Percentiles rank a stretch among this genome's conserved stretches.
Evolutionary conservation across 768 basidiomycete species (phyloP).

Genomic region (Mycena rebaudengoi): DNA sequence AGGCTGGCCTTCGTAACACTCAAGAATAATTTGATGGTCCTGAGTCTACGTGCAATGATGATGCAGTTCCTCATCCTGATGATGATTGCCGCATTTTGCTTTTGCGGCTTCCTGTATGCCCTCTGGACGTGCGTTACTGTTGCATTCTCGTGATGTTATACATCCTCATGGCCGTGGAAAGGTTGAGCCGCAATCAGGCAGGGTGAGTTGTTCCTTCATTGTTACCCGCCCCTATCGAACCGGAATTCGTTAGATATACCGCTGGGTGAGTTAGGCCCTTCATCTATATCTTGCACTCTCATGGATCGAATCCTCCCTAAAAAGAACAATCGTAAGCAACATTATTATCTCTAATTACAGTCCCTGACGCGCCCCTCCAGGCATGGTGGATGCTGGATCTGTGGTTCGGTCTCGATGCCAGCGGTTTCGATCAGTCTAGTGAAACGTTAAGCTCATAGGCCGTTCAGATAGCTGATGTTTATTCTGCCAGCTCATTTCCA

Average conservation of each 20-base stretch:
- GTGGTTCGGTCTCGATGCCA: constrained; percentile 95
- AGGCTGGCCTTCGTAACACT: constrained; percentile 93
- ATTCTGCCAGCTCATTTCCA: constrained; percentile 76
- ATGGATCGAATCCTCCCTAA: too few relatives aligned
- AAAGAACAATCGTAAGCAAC: too few relatives aligned
- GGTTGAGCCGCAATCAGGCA: constrained; percentile 68
- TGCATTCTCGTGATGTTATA: neutral
- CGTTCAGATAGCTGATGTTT: constrained; percentile 7
- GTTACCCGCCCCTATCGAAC: neutral
- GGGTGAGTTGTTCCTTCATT: constrained; percentile 48
- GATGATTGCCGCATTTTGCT: constrained; percentile 89
- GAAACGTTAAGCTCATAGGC: neutral
- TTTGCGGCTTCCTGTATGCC: constrained; percentile 92
- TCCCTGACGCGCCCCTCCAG: constrained; percentile 55
- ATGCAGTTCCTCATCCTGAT: constrained; percentile 87
- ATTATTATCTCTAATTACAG: too few relatives aligned
- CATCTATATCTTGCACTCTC: too few relatives aligned
- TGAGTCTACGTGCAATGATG: constrained; percentile 91
- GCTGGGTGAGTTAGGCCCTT: too few relatives aligned
- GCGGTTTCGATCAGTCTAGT: constrained; percentile 85
- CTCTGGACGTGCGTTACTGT: constrained; percentile 84
- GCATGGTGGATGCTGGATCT: constrained; percentile 96
- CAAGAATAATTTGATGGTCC: constrained; percentile 80
- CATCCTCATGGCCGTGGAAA: constrained; percentile 40
- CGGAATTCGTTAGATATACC: too few relatives aligned